Evolutionary conservation across 2,329 filamentous ascomycete species (phyloP).

Genomic region (Trichoderma aggressivum): DNA sequence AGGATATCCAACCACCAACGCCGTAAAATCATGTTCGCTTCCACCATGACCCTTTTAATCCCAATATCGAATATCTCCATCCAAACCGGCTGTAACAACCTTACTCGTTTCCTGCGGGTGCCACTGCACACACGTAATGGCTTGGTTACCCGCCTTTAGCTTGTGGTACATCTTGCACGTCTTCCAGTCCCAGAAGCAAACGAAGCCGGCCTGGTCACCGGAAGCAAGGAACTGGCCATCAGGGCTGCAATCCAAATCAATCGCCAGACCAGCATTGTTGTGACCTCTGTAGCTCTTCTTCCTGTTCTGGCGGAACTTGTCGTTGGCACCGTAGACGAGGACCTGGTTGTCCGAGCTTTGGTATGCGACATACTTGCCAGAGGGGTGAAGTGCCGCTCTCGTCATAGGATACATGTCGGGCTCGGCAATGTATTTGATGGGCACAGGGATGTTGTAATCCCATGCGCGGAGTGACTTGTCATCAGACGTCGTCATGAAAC

Average conservation of each 20-base stretch:
- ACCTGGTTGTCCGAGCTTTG: conserved; percentile 96
- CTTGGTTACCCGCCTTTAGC: conserved; percentile 76
- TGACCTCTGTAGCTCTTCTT: conserved; percentile 97
- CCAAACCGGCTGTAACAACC: conserved; percentile 83
- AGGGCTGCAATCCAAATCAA: conserved; percentile 82
- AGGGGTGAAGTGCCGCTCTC: conserved; percentile 77
- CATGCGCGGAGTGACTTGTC: conserved; percentile 94
- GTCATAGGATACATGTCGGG: conserved; percentile 98
- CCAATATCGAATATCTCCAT: conserved; percentile 89
- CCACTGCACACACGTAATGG: conserved; percentile 87
- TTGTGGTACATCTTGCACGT: conserved; percentile 99
- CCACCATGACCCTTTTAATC: conserved; percentile 54
- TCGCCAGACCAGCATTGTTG: conserved; percentile 90
- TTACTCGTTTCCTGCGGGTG: conserved; percentile 97
- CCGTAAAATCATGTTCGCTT: conserved; percentile 11
- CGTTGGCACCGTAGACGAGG: conserved; percentile 87
- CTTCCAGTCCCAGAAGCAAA: conserved; percentile 99
- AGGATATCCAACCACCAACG: conserved; percentile 6
- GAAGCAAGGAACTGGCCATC: conserved; percentile 88
- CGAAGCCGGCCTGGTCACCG: conserved; percentile 82
- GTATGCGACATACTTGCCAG: conserved; percentile 90
- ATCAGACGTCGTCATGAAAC: conserved; percentile 97
- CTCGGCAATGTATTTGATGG: conserved; percentile 97
- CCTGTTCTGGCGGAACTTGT: conserved; percentile 94
- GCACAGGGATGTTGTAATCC: conserved; percentile 98